These are phyloP conservation scores for Stagonosporopsis tanaceti DNA, from an alignment of 2,329 filamentous ascomycete genomes.

Conservation along the genomic window DNA sequence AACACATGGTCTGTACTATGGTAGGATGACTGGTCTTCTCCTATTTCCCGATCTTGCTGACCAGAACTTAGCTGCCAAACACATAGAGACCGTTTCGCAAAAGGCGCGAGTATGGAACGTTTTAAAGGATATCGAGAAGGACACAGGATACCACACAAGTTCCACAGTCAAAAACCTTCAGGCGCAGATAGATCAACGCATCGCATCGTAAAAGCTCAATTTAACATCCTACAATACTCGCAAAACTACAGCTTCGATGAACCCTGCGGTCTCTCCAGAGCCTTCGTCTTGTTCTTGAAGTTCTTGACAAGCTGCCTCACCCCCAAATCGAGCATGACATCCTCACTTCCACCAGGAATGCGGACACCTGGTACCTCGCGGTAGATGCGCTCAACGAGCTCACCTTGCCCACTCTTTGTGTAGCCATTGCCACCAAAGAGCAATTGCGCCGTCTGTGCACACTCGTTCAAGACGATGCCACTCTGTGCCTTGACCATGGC, in stretches of 20 bases:
- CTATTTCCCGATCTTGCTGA: neutral
- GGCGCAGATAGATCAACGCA: constrained; percentile 30
- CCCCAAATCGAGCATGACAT: constrained; percentile 75
- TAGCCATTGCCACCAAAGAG: constrained; percentile 79
- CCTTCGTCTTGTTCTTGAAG: constrained; percentile 66
- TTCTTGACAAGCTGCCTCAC: constrained; percentile 76
- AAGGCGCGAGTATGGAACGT: constrained; percentile 47
- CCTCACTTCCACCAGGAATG: constrained; percentile 75
- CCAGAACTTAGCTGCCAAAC: constrained; percentile 41
- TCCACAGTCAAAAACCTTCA: constrained; percentile 40
- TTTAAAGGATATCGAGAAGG: constrained; percentile 40
- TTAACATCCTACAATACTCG: neutral
- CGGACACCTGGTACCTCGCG: constrained; percentile 68
- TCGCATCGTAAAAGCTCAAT: neutral
- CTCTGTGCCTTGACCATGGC: constrained; percentile 76
- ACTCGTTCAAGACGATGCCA: constrained; percentile 75
- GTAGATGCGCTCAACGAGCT: constrained; percentile 73
- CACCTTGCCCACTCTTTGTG: constrained; percentile 73
- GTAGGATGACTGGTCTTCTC: constrained; percentile 20
- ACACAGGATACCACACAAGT: constrained; percentile 43
- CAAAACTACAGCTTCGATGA: constrained; percentile 52
- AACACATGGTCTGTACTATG: constrained; percentile 44
- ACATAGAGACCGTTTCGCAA: constrained; percentile 42
- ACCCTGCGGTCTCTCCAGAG: constrained; percentile 55
- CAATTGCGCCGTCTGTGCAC: constrained; percentile 72